Conservation (phyloP, 2,329 filamentous ascomycete genomes). For the Mycogone perniciosa region DNA sequence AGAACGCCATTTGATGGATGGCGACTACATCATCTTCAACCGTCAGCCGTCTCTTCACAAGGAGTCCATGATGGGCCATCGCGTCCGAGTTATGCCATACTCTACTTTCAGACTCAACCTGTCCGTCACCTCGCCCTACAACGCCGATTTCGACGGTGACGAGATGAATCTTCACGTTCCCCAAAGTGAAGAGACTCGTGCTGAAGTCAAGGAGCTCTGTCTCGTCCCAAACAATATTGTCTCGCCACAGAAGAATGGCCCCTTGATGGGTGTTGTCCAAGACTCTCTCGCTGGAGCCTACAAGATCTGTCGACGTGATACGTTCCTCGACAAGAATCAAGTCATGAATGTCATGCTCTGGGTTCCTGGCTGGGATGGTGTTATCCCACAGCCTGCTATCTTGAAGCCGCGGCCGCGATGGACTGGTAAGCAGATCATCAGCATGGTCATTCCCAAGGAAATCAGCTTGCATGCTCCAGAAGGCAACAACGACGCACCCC, state of each 20-base stretch:
- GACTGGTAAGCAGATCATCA: conserved; percentile 97
- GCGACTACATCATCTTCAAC: conserved; percentile 99
- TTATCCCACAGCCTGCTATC: conserved; percentile 90
- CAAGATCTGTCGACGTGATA: conserved; percentile 90
- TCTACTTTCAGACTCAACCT: conserved; percentile 97
- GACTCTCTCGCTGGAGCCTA: conserved; percentile 95
- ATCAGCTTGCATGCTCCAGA: conserved; percentile 72
- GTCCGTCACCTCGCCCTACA: conserved; percentile 97
- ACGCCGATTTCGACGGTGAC: conserved; percentile 99
- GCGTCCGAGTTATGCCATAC: conserved; percentile 96
- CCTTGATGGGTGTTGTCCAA: conserved; percentile 99
- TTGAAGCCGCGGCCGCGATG: conserved; percentile 86
- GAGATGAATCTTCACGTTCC: conserved; percentile 99
- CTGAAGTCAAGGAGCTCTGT: conserved; percentile 89
- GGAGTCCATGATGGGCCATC: conserved; percentile 99
- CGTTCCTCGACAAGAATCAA: conserved; percentile 81
- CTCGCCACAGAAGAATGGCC: conserved; percentile 92
- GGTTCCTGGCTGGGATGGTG: conserved; percentile 96
- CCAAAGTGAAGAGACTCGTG: conserved; percentile 92
- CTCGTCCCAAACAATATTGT: conserved; percentile 99
- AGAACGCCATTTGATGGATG: conserved; percentile 90
- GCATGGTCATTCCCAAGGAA: conserved; percentile 81
- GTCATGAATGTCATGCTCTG: conserved; percentile 97
- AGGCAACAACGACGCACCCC: conserved; percentile 52
- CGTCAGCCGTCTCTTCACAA: conserved; percentile 98